Evolutionary conservation across 805 yeast genomes (phyloP).

Genomic region (Schwanniomyces occidentalis): DNA sequence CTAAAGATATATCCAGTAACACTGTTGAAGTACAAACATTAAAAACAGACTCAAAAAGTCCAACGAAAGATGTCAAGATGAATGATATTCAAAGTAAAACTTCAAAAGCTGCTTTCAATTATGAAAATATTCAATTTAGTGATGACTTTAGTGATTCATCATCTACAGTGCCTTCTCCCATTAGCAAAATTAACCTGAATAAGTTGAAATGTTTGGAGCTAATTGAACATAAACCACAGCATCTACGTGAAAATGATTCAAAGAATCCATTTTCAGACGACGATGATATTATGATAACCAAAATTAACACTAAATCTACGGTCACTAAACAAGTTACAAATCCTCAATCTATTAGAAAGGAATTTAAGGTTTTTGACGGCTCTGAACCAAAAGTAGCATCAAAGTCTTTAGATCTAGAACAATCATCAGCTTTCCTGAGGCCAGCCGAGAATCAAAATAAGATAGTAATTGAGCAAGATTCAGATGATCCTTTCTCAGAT

Average conservation of each 20-base stretch:
- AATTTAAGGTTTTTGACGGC: background rate
- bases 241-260: too few relatives aligned
- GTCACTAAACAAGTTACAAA: background rate
- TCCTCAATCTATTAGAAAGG: background rate
- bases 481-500: conserved; percentile 21
- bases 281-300: conserved; percentile 5
- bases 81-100: too few relatives aligned
- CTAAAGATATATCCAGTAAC: too few relatives aligned
- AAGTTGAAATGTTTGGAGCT: background rate
- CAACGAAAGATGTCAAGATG: too few relatives aligned
- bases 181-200: conserved; percentile 1
- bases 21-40: too few relatives aligned
- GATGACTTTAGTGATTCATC: conserved; percentile 15
- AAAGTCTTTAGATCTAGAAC: background rate
- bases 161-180: conserved; percentile 1
- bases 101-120: background rate
- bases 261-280: conserved; percentile 19
- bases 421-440: conserved; percentile 4
- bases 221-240: too few relatives aligned
- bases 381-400: background rate
- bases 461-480: too few relatives aligned
- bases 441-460: too few relatives aligned
- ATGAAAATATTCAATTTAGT: conserved; percentile 11
- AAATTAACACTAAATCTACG: background rate
- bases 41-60: too few relatives aligned